Percentiles rank a stretch among this genome's conserved stretches.
phyloP scores from a whole-genome alignment of 2,329 filamentous ascomycete genomes.

The Bipolaris oryzae region DNA sequence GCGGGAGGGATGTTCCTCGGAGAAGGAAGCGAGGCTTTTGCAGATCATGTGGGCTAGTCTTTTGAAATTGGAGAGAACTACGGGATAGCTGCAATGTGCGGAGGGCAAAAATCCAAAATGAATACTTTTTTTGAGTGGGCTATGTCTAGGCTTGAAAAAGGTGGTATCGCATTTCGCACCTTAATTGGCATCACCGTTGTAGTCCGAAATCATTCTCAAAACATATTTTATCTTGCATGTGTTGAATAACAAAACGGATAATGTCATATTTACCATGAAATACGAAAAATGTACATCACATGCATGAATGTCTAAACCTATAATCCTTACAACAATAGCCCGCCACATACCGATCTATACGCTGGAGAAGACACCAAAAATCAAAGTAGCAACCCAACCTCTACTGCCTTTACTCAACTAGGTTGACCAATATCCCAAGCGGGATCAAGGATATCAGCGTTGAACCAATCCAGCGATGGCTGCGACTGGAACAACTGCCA shows the following conservation, averaged over 20 bases:
- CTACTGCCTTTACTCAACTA: conserved; percentile 9
- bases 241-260: not conserved
- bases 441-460: conserved; percentile 40
- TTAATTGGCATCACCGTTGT: too few relatives aligned
- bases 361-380: not conserved
- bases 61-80: not conserved
- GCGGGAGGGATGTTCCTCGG: too few relatives aligned
- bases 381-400: too few relatives aligned
- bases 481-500: conserved; percentile 43
- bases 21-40: too few relatives aligned
- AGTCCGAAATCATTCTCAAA: not conserved
- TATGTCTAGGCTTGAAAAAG: too few relatives aligned
- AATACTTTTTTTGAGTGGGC: too few relatives aligned
- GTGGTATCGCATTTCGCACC: too few relatives aligned
- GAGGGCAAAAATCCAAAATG: not conserved
- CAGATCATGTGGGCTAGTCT: not conserved
- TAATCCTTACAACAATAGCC: not conserved
- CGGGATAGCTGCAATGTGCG: not conserved
- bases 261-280: not conserved
- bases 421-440: conserved; percentile 28
- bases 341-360: not conserved
- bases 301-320: not conserved
- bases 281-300: not conserved
- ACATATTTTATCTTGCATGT: not conserved
- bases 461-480: conserved; percentile 45